Evolutionary conservation across 768 basidiomycete genomes (phyloP).

Genomic region (Podaxis sp.): DNA sequence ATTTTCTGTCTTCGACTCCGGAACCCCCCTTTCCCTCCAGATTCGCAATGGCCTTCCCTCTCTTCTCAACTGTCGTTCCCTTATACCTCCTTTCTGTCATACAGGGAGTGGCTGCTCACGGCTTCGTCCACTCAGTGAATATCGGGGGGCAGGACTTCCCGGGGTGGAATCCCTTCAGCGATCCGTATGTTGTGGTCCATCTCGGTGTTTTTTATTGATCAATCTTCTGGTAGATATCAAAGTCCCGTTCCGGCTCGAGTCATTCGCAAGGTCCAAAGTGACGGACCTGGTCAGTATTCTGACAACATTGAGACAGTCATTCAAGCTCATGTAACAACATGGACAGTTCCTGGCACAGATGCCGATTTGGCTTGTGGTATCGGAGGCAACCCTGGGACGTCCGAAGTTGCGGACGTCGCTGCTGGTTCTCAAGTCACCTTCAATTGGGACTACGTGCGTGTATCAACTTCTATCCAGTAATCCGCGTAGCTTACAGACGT

Average conservation of each 20-base stretch:
- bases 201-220: slow-evolving; percentile 7
- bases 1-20: slow-evolving; percentile 89
- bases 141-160: slow-evolving; percentile 26
- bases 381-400: slow-evolving; percentile 34
- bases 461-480: not conserved
- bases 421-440: slow-evolving; percentile 40
- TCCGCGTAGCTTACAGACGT: slow-evolving; percentile 11
- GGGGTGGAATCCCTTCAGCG: slow-evolving; percentile 36
- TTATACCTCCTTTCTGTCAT: slow-evolving; percentile 17
- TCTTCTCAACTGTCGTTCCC: slow-evolving; percentile 14
- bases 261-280: slow-evolving; percentile 30
- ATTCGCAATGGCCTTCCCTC: slow-evolving; percentile 56
- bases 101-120: slow-evolving; percentile 24
- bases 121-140: slow-evolving; percentile 29
- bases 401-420: slow-evolving; percentile 29
- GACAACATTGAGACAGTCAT: not conserved
- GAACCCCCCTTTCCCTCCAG: slow-evolving; percentile 69
- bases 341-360: slow-evolving; percentile 23
- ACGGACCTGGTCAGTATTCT: slow-evolving; percentile 26
- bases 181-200: slow-evolving; percentile 25
- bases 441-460: slow-evolving; percentile 39
- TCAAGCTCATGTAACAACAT: slow-evolving; percentile 11
- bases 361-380: slow-evolving; percentile 40
- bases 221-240: slow-evolving; percentile 21
- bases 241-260: slow-evolving; percentile 22